Conservation (phyloP, 768 basidiomycete species). For the Plicaturopsis crispa region DNA sequence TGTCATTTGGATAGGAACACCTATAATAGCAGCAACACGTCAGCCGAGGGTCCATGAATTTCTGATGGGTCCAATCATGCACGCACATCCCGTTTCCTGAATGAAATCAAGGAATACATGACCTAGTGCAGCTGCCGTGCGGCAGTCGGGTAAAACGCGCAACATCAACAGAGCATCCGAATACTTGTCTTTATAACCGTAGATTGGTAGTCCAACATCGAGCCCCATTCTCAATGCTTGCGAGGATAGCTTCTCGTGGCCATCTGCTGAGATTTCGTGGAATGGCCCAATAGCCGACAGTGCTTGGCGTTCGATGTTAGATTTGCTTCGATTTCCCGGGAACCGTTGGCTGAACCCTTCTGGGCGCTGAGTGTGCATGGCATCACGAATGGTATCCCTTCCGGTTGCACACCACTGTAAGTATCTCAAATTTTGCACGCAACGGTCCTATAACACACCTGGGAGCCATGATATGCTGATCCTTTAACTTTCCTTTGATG, state of each 20-base stretch:
- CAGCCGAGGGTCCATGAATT: no score
- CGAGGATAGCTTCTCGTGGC: conserved; percentile 21
- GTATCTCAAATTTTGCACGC: no score
- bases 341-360: conserved; percentile 13
- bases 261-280: conserved; percentile 17
- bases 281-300: conserved; percentile 10
- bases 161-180: conserved; percentile 11
- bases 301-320: conserved; percentile 6
- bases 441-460: no score
- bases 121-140: conserved; percentile 14
- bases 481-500: conserved; percentile 4
- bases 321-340: conserved; percentile 11
- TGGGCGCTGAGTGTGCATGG: conserved; percentile 11
- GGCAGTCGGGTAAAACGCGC: conserved; percentile 18
- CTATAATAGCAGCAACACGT: conserved; percentile 12
- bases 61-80: neutral
- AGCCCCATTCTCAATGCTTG: conserved; percentile 20
- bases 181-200: conserved; percentile 22
- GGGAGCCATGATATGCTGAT: no score
- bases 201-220: conserved; percentile 18
- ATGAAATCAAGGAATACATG: conserved; percentile 26
- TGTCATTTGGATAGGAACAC: conserved; percentile 18
- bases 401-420: no score
- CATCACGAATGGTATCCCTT: conserved; percentile 12
- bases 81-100: conserved; percentile 17